A percentile compares a stretch with the other conserved stretches of the same genome.
Conservation (phyloP, 306 rosid species). For the Amphicarpaea edgeworthii region DNA sequence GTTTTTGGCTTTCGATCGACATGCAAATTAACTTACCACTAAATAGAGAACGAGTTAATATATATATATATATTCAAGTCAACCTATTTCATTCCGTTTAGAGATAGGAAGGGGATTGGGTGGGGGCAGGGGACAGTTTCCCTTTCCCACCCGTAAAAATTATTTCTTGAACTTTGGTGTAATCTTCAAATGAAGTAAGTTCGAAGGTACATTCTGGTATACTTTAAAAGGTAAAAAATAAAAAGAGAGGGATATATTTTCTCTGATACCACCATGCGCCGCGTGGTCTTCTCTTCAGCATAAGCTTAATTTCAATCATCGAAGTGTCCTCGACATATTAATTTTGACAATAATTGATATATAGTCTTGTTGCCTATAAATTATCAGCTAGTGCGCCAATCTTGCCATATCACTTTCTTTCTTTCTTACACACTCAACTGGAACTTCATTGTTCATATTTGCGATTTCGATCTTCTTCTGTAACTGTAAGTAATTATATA, state of each 20-base stretch:
- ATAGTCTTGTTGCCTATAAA: constrained; percentile 43
- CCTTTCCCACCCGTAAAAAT: too few species aligned
- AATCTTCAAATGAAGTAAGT: background rate
- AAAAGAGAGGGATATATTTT: constrained; percentile 29
- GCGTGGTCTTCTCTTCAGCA: constrained; percentile 78
- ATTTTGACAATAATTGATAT: constrained; percentile 48
- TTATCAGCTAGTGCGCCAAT: constrained; percentile 10
- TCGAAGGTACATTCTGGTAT: background rate
- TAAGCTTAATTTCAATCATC: constrained; percentile 55
- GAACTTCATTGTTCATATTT: background rate
- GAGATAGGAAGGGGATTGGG: too few species aligned
- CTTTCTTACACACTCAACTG: background rate
- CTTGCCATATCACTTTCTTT: constrained; percentile 19
- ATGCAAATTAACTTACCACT: too few species aligned
- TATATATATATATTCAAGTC: too few species aligned
- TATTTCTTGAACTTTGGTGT: too few species aligned
- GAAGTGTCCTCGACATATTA: background rate
- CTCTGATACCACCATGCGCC: constrained; percentile 62
- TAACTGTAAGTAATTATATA: background rate
- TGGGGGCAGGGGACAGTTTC: too few species aligned
- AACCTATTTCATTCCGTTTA: too few species aligned
- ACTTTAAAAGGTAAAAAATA: background rate
- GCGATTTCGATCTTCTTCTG: too few species aligned
- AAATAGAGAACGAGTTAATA: too few species aligned
- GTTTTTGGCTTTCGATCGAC: too few species aligned